phyloP scores from a whole-genome alignment of 768 basidiomycete genomes.

The Multifurca ochricompacta region DNA sequence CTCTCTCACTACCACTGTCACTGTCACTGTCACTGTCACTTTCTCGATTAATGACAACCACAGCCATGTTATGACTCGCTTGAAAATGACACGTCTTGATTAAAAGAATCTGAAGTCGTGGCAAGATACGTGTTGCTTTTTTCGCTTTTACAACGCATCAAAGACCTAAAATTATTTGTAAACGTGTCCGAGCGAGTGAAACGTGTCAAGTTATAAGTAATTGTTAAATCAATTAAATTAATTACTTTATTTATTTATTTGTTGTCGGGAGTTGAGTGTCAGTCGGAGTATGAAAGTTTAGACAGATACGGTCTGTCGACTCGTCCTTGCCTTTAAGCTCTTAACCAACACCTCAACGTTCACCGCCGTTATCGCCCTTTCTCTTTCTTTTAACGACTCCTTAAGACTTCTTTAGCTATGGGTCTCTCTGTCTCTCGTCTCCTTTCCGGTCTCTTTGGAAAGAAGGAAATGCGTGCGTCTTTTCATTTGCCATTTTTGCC shows the following conservation, averaged over 20 bases:
- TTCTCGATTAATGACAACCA: no score
- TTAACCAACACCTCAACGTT: slow-evolving; percentile 11
- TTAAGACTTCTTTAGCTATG: slow-evolving; percentile 36
- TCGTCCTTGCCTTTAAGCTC: not conserved
- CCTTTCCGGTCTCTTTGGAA: slow-evolving; percentile 84
- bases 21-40: no score
- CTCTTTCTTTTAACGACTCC: not conserved
- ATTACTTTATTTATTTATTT: not conserved
- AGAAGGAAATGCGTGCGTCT: slow-evolving; percentile 97
- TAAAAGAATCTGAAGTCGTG: no score
- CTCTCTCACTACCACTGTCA: no score
- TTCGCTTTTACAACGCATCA: no score
- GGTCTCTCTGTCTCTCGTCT: slow-evolving; percentile 71
- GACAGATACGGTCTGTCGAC: not conserved
- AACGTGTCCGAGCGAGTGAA: no score
- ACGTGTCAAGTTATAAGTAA: no score
- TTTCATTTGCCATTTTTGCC: slow-evolving; percentile 24
- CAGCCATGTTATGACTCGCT: no score
- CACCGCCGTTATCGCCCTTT: not conserved
- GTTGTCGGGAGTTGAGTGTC: slow-evolving; percentile 7
- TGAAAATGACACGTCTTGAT: no score
- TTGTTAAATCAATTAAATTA: no score
- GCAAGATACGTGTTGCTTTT: no score
- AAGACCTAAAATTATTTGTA: no score
- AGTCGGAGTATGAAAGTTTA: slow-evolving; percentile 10